A percentile compares a stretch with the other conserved stretches of the same genome.
phyloP scores from a whole-genome alignment of 1,139 yeast species.

The Meyerozyma sp. region DNA sequence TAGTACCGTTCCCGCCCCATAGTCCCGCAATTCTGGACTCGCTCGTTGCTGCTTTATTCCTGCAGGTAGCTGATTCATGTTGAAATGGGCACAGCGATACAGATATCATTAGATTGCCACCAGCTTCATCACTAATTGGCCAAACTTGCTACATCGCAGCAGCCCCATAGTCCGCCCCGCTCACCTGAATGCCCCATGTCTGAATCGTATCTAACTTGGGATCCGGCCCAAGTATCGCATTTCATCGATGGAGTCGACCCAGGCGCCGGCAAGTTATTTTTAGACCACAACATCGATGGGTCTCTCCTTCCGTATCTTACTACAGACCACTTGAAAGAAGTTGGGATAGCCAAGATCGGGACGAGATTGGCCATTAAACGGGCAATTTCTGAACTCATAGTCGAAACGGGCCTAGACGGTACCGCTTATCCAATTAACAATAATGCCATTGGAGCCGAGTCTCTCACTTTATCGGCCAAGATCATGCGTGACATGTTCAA shows the following conservation, averaged over 20 bases:
- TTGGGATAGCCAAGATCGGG: conserved; percentile 42
- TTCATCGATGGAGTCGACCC: conserved; percentile 24
- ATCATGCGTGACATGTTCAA: conserved; percentile 35
- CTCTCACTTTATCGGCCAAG: conserved; percentile 26
- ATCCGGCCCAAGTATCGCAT: conserved; percentile 42
- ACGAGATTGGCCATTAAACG: conserved; percentile 45
- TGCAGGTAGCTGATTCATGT: background rate
- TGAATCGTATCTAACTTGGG: conserved; percentile 43
- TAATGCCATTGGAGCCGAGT: conserved; percentile 33
- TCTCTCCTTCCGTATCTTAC: conserved; percentile 53
- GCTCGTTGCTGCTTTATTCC: background rate
- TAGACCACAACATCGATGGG: conserved; percentile 59
- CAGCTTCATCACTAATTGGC: too few species aligned
- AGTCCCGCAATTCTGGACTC: background rate
- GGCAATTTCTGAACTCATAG: conserved; percentile 41
- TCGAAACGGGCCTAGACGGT: conserved; percentile 24
- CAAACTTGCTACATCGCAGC: too few species aligned
- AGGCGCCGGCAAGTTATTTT: conserved; percentile 30
- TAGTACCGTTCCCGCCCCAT: background rate
- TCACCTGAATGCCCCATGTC: background rate
- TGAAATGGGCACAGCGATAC: background rate
- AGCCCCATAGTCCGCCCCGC: too few species aligned
- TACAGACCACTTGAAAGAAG: conserved; percentile 55
- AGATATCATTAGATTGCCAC: too few species aligned
- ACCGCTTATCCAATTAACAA: conserved; percentile 28